These are phyloP conservation scores for Diplodia seriata DNA, from an alignment of 2,329 filamentous ascomycete species.

Conservation along the genomic window DNA sequence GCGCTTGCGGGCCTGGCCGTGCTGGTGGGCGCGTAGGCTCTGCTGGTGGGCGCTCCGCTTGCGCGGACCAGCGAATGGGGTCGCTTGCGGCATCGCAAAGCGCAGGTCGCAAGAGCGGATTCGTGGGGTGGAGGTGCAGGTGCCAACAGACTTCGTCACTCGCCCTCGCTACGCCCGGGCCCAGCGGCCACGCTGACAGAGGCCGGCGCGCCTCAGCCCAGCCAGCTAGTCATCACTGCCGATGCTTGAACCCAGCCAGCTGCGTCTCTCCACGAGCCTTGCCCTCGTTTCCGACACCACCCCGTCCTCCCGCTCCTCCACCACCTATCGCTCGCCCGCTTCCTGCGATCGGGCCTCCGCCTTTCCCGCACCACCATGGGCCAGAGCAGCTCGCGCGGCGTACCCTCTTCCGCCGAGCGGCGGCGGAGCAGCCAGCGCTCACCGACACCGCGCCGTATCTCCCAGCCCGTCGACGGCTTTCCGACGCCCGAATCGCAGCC, in stretches of 20 bases:
- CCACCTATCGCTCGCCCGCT: constrained; percentile 30
- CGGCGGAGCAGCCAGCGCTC: constrained; percentile 35
- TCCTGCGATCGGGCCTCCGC: constrained; percentile 33
- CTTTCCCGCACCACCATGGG: constrained; percentile 45
- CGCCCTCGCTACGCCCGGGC: constrained; percentile 13
- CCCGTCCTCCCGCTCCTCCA: constrained; percentile 28
- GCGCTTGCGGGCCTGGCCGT: constrained; percentile 37
- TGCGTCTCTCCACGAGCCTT: constrained; percentile 31
- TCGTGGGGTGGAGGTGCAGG: constrained; percentile 13
- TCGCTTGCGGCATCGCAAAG: constrained; percentile 16
- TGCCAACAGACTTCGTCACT: constrained; percentile 24
- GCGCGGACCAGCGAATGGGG: constrained; percentile 21
- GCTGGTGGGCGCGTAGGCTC: constrained; percentile 45
- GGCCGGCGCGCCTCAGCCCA: constrained; percentile 12
- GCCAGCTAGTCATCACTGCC: constrained; percentile 30
- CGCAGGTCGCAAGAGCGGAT: constrained; percentile 9
- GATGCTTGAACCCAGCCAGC: constrained; percentile 32
- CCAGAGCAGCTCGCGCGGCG: constrained; percentile 47
- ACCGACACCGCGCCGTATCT: constrained; percentile 43
- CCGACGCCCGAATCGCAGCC: constrained; percentile 39
- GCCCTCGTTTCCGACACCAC: constrained; percentile 27
- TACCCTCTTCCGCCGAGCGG: constrained; percentile 37
- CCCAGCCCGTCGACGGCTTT: constrained; percentile 37
- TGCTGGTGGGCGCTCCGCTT: constrained; percentile 25
- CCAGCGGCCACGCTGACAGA: constrained; percentile 8